Base-by-base conservation (phyloP, 306 rosid genomes). In the Vigna hirtella region DNA sequence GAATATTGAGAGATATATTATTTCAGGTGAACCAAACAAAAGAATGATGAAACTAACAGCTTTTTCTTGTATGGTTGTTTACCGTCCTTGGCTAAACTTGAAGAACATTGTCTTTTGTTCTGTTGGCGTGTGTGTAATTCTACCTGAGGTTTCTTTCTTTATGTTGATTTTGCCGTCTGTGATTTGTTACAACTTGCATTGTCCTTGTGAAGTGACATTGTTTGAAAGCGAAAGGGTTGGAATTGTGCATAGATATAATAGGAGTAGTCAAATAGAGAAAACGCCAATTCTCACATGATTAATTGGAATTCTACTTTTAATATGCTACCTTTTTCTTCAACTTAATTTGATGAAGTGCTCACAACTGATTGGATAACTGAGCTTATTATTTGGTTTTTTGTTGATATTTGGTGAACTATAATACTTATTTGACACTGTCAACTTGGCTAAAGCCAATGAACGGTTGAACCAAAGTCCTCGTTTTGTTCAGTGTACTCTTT, bases 21-120 rank as follows among this genome's bases (percentile, higher is more conserved):
- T 64, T 77, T 73, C 15, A n/a, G 79, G 86, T 72, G 79, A 71
- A 76, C 52, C 82, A 47, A 76, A 76, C 72, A 14, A 84, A 55
- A 20, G 14, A 52, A 52, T 42, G 81, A 62, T 52, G 17, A 62
- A 53, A 42, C 68, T 34, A 51, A 79, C 40, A 75, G 53, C 58
- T 10, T 12, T 65, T 38, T 50, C 14, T 28, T 38, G 15, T 28
- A 17, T 38, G 74, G 83, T 79, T 74, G 83, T 61, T 79, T 71
- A 74, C 30, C 61, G 61, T 20, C 30, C 61, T 20, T 13, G 6
- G 61, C 28, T 3, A 20, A 18, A 18, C 83, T 26, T 74, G 12
- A 48, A 72, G 47, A 73, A 57, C 43, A 72, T 51, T 72, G 86
- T 77, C 71, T 55, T 63, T 77, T 52, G 14, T 57, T 73, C 57